These are phyloP conservation scores for Botryotinia convoluta DNA, from an alignment of 2,329 filamentous ascomycete species.

Conservation along the genomic window DNA sequence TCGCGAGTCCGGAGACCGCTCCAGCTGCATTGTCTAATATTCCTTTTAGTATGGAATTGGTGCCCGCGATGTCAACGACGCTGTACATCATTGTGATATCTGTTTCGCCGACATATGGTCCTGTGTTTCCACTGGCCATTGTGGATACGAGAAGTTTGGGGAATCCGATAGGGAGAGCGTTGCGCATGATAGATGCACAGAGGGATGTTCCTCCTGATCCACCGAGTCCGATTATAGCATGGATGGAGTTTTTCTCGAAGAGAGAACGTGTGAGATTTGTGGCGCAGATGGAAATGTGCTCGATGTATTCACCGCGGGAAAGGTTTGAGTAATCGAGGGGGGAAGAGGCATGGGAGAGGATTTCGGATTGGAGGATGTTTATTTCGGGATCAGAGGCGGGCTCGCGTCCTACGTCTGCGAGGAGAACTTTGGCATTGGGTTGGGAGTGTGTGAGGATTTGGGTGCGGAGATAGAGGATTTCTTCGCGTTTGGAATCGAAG, in stretches of 20 bases:
- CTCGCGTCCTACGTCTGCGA: slow-evolving; percentile 56
- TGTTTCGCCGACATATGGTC: slow-evolving; percentile 62
- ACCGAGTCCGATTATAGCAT: slow-evolving; percentile 58
- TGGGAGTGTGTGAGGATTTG: slow-evolving; percentile 39
- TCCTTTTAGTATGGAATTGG: slow-evolving; percentile 56
- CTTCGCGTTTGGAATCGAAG: slow-evolving; percentile 61
- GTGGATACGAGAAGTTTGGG: slow-evolving; percentile 71
- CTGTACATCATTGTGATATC: slow-evolving; percentile 70
- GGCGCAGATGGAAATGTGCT: slow-evolving; percentile 51
- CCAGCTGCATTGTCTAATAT: slow-evolving; percentile 63
- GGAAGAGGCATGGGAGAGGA: slow-evolving; percentile 41
- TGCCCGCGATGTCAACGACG: slow-evolving; percentile 67
- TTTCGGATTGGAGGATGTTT: slow-evolving; percentile 43
- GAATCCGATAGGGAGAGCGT: slow-evolving; percentile 60
- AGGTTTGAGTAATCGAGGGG: slow-evolving; percentile 41
- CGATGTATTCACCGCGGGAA: slow-evolving; percentile 54
- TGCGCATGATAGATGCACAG: slow-evolving; percentile 58
- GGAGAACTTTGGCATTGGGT: slow-evolving; percentile 40
- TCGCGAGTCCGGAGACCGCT: slow-evolving; percentile 51
- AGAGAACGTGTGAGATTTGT: slow-evolving; percentile 44
- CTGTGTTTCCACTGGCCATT: slow-evolving; percentile 64
- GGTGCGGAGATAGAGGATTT: slow-evolving; percentile 53
- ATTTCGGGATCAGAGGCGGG: slow-evolving; percentile 46
- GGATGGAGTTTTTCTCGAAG: slow-evolving; percentile 42
- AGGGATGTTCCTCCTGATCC: slow-evolving; percentile 63